Conservation (phyloP, 192 early-diverging fungal species). For the Backusella tuberculispora region DNA sequence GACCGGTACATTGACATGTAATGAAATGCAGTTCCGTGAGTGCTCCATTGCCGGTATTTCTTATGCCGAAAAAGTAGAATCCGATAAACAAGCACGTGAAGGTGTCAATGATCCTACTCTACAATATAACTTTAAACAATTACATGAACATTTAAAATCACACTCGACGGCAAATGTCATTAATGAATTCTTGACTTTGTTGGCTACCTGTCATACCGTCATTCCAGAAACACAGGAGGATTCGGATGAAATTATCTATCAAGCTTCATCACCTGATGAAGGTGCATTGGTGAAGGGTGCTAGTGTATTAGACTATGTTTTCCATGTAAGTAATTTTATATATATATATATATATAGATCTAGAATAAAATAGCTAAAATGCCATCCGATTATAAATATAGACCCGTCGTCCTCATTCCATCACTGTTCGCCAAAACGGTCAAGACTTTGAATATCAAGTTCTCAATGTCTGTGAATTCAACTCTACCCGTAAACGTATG, state of each 20-base stretch:
- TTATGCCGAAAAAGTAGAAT: constrained; percentile 90
- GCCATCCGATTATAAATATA: too few species aligned
- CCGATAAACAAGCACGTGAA: constrained; percentile 81
- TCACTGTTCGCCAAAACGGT: constrained; percentile 49
- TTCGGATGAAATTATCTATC: constrained; percentile 80
- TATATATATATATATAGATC: too few species aligned
- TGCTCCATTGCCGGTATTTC: constrained; percentile 92
- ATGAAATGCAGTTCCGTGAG: constrained; percentile 80
- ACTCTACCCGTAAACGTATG: constrained; percentile 98
- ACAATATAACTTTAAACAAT: constrained; percentile 64
- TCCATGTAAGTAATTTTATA: constrained; percentile 57
- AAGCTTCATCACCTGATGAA: constrained; percentile 97
- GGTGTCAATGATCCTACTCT: constrained; percentile 67
- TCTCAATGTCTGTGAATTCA: constrained; percentile 97
- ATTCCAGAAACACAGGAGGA: constrained; percentile 83
- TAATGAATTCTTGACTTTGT: constrained; percentile 89
- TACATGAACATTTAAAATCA: constrained; percentile 62
- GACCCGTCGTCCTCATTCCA: constrained; percentile 63
- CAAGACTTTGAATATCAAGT: constrained; percentile 81
- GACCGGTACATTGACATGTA: constrained; percentile 36
- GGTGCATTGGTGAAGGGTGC: constrained; percentile 91
- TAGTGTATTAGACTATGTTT: constrained; percentile 61
- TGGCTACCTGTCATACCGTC: constrained; percentile 96
- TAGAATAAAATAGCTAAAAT: background rate
- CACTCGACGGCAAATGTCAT: constrained; percentile 71